phyloP scores from a whole-genome alignment of 2,329 filamentous ascomycete species.

The Xylariaceae sp. region DNA sequence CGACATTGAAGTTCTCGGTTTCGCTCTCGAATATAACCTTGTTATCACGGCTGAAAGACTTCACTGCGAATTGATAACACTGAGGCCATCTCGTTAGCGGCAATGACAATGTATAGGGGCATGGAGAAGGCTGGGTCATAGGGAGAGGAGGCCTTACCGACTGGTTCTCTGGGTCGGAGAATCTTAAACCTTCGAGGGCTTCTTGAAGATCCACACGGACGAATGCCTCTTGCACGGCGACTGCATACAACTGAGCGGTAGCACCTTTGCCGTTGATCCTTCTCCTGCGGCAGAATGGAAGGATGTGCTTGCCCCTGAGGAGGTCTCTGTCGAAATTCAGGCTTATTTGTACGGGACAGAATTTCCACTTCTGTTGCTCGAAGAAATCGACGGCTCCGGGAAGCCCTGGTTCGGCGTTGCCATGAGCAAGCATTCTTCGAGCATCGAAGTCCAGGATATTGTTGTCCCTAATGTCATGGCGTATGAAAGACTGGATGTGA shows the following conservation, averaged over 20 bases:
- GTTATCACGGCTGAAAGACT: slow-evolving; percentile 5
- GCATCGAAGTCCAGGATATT: neutral
- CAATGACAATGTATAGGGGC: neutral
- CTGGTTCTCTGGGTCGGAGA: slow-evolving; percentile 2
- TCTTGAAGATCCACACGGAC: slow-evolving; percentile 4
- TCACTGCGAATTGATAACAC: slow-evolving; percentile 12
- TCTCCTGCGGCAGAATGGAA: slow-evolving; percentile 8
- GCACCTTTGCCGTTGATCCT: slow-evolving; percentile 8
- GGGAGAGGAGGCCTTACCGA: slow-evolving; percentile 3
- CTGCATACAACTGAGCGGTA: slow-evolving; percentile 9
- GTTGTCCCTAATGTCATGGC: neutral
- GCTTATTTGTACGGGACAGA: slow-evolving; percentile 1
- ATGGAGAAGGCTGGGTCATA: neutral
- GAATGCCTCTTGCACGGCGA: slow-evolving; percentile 7
- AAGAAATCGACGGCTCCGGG: neutral
- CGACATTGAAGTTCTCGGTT: slow-evolving; percentile 2
- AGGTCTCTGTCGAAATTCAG: slow-evolving; percentile 1
- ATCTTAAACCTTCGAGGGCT: slow-evolving; percentile 2
- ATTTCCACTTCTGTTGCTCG: slow-evolving; percentile 3
- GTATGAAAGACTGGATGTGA: slow-evolving; percentile 1
- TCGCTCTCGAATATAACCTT: slow-evolving; percentile 8
- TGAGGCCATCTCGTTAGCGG: neutral
- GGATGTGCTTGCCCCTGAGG: slow-evolving; percentile 3
- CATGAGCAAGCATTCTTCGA: neutral
- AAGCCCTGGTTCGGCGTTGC: neutral